Base-by-base conservation (phyloP, 805 yeast genomes). In the Teunomyces cretensis region DNA sequence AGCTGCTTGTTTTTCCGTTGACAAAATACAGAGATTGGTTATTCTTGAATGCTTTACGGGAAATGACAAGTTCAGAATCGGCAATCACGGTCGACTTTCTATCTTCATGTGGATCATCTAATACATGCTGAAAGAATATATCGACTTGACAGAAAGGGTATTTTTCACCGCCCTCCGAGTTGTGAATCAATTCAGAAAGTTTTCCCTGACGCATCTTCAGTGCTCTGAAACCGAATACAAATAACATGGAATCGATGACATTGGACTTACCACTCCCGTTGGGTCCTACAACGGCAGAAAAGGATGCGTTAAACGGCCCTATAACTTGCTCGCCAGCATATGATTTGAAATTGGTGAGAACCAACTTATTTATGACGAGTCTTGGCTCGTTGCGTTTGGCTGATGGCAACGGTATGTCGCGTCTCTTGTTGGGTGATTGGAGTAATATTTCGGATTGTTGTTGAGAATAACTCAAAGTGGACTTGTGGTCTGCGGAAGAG, bases 261-360 rank as follows among this genome's bases (percentile, higher is more conserved):
- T 95, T 94, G 12, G 98, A 91, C 66, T 94, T 94, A 2, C 99
- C 99, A 9, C 96, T 86, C 7, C 99, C 99, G 63, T 94, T 94
- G 4, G 99, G 99, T 0, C 99, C 99, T 11, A 94, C 97, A 9
- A 94, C 96, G 0, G 99, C 98, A 9, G 96, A 88, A 59, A 94
- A 95, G 4, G 95, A 88, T 30, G 91, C 68, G 56, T 94, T 86
- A 65, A 94, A 94, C 0, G 99, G 99, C 0, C 99, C 99, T 41
- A 94, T 87, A 6, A 80, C 80, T 67, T 94, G 98, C 13, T 76
- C 70, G 0, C 99, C 99, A 1, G 97, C 98, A 61, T 94, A 94
- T 0, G 97, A 90, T 61, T 94, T 94, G 78, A 94, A 94, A 61
- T 94, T 86, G 1, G 84, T 83, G 33, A 95, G 72, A 1, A 84